Evolutionary conservation across 75 land plant genomes (phyloP).

Genomic region (Cupressus sempervirens): DNA sequence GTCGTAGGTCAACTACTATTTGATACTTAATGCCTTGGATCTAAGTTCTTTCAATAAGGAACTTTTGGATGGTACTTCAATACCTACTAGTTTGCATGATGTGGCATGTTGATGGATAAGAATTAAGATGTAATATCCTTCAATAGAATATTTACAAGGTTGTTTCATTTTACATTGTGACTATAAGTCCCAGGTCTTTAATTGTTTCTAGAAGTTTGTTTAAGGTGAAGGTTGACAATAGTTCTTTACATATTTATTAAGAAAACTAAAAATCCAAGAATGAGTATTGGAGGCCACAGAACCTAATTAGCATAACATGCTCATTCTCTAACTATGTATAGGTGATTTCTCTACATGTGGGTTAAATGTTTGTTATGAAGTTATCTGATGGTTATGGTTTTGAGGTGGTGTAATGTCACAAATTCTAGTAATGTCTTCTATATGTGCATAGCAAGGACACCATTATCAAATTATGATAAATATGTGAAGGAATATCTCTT

Average conservation of each 20-base stretch:
- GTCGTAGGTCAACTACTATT: no score
- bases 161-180: no score
- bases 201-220: no score
- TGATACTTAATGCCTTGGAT: no score
- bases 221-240: background rate
- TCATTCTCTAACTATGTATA: background rate
- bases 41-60: no score
- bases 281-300: background rate
- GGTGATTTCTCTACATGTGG: background rate
- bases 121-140: no score
- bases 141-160: no score
- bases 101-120: no score
- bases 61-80: no score
- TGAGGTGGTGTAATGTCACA: background rate
- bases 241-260: background rate
- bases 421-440: background rate
- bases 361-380: background rate
- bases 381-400: background rate
- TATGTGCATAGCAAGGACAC: background rate
- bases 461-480: background rate
- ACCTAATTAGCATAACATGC: background rate
- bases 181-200: no score
- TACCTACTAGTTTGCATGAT: no score
- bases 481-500: background rate
- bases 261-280: background rate